phyloP scores from a whole-genome alignment of 1,284 basidiomycete genomes.

The Trichosporon ovoides region DNA sequence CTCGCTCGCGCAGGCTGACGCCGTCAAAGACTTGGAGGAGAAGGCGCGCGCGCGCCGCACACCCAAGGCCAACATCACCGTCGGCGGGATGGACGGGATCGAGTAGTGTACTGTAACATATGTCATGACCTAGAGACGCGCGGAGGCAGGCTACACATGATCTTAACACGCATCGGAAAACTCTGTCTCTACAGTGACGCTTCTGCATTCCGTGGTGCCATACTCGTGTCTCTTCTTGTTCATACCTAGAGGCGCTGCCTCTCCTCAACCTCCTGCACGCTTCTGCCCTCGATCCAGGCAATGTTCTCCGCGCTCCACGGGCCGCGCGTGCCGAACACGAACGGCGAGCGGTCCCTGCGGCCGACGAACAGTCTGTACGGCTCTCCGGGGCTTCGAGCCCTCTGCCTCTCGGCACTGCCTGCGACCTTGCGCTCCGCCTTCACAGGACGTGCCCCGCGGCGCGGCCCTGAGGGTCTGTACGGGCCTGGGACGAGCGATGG shows the following conservation, averaged over 20 bases:
- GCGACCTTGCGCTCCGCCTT: too few relatives aligned
- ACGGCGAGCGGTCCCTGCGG: background rate
- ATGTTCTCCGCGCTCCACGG: background rate
- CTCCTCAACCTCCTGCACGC: background rate
- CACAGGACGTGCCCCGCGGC: too few relatives aligned
- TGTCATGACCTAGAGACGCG: too few relatives aligned
- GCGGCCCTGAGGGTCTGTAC: too few relatives aligned
- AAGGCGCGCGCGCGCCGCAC: conserved; percentile 2
- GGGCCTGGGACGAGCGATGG: too few relatives aligned
- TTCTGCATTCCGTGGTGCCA: too few relatives aligned
- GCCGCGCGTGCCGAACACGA: background rate
- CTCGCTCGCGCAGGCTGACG: conserved; percentile 30
- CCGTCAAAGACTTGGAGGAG: conserved; percentile 13
- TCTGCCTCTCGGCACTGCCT: too few relatives aligned
- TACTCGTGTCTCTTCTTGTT: too few relatives aligned
- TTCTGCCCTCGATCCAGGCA: conserved; percentile 1
- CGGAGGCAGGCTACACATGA: too few relatives aligned
- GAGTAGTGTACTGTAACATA: conserved; percentile 10
- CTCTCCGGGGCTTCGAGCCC: too few relatives aligned
- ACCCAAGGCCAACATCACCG: conserved; percentile 7
- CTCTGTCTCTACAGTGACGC: too few relatives aligned
- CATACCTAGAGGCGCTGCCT: background rate
- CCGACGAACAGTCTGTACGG: background rate
- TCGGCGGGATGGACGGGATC: conserved; percentile 15
- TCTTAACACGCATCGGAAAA: too few relatives aligned